Evolutionary conservation across 202 grass and related monocot species (phyloP).

Genomic region (Bolboschoenoplectus hybrid): DNA sequence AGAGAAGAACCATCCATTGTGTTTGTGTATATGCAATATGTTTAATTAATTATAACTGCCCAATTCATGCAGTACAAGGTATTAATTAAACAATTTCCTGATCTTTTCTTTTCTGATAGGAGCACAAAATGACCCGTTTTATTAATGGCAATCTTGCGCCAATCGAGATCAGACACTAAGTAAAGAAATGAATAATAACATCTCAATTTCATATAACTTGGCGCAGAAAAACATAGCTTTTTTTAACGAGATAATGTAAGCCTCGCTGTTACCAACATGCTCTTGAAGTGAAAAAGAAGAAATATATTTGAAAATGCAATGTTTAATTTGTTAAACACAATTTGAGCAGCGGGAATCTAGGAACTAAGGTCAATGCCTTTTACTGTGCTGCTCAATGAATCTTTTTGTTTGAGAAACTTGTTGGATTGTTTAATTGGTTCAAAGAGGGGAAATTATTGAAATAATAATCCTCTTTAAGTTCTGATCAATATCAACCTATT

Average conservation of each 20-base stretch:
- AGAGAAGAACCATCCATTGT: too few species aligned
- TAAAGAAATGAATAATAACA: conserved; percentile 21
- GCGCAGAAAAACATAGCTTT: conserved; percentile 48
- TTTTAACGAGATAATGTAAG: conserved; percentile 3
- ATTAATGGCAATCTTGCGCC: background rate
- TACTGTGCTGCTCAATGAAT: background rate
- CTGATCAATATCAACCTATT: background rate
- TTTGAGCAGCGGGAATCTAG: conserved; percentile 24
- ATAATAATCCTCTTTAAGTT: background rate
- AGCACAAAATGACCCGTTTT: background rate
- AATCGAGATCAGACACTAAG: conserved; percentile 10
- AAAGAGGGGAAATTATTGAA: background rate
- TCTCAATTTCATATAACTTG: conserved; percentile 28
- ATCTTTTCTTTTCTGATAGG: background rate
- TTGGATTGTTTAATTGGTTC: background rate
- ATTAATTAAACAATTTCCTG: background rate
- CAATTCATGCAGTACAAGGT: background rate
- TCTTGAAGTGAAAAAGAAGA: background rate
- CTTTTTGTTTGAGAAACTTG: background rate
- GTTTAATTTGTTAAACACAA: background rate
- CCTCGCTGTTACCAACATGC: conserved; percentile 42
- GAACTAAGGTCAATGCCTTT: conserved; percentile 29
- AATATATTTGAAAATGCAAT: background rate
- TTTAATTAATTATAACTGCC: background rate
- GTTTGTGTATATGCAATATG: too few species aligned